phyloP scores from a whole-genome alignment of 1,139 yeast species.

The Kodamaea plutei region DNA sequence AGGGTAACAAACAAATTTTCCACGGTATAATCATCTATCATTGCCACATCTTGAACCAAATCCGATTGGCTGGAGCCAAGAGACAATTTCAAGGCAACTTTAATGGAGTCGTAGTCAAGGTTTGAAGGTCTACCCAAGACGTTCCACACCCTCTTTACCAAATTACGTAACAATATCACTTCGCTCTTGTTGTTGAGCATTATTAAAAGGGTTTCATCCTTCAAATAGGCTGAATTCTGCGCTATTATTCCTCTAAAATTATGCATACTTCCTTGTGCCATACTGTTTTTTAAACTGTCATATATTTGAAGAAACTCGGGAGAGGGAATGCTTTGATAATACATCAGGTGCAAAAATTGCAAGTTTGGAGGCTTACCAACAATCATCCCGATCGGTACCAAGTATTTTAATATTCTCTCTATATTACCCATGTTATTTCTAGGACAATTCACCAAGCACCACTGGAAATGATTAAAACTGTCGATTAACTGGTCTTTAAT shows the following conservation, averaged over 20 bases:
- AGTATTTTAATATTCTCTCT: constrained; percentile 42
- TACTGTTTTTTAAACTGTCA: constrained; percentile 28
- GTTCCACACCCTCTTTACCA: constrained; percentile 35
- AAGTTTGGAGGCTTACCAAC: constrained; percentile 49
- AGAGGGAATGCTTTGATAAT: constrained; percentile 15
- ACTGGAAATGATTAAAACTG: constrained; percentile 55
- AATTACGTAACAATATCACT: constrained; percentile 44
- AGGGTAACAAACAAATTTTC: constrained; percentile 50
- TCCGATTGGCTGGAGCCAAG: constrained; percentile 7
- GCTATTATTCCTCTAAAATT: constrained; percentile 28
- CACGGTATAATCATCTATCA: constrained; percentile 28
- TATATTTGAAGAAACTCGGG: constrained; percentile 36
- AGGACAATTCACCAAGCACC: constrained; percentile 56
- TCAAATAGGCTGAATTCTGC: constrained; percentile 32
- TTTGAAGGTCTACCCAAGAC: constrained; percentile 23
- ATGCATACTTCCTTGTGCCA: constrained; percentile 39
- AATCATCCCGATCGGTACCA: constrained; percentile 55
- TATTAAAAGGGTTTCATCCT: constrained; percentile 30
- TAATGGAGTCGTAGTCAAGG: constrained; percentile 28
- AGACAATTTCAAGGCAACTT: constrained; percentile 17
- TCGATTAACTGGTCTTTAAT: constrained; percentile 54
- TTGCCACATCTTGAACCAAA: constrained; percentile 10
- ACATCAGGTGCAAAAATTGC: constrained; percentile 16
- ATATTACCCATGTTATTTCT: constrained; percentile 21
- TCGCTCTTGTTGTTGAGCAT: constrained; percentile 39